Conservation (phyloP, 345 rosid genomes). For the Pugionium dolabratum region DNA sequence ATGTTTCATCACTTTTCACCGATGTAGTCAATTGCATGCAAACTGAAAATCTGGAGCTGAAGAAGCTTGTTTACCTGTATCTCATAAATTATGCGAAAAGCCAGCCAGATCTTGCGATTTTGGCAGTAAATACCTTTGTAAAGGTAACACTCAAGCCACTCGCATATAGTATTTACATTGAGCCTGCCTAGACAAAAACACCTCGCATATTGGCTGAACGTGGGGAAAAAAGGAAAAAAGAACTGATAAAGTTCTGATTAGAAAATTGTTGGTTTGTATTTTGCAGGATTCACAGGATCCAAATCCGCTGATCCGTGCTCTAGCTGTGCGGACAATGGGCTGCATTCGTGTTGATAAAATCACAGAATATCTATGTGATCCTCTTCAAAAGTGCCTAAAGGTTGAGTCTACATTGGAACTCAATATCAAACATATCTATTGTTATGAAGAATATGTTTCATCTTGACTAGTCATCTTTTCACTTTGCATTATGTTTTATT, state of each 20-base stretch:
- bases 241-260: conserved; percentile 10
- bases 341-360: conserved; percentile 99
- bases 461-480: conserved; percentile 9
- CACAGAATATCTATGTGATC: conserved; percentile 97
- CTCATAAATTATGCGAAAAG: conserved; percentile 98
- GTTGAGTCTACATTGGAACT: conserved; percentile 42
- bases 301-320: conserved; percentile 96
- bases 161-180: background rate
- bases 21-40: conserved; percentile 99
- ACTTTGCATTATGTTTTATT: conserved; percentile 17
- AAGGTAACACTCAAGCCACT: conserved; percentile 57
- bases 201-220: background rate
- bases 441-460: conserved; percentile 24
- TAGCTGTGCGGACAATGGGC: conserved; percentile 99
- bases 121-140: conserved; percentile 97
- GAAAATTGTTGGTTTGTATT: conserved; percentile 26
- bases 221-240: background rate
- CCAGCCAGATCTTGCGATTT: conserved; percentile 98
- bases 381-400: conserved; percentile 99
- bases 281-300: conserved; percentile 99
- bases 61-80: conserved; percentile 94
- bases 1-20: conserved; percentile 92
- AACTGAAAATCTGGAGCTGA: conserved; percentile 98
- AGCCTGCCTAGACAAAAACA: background rate
- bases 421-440: conserved; percentile 16